Evolutionary conservation across 257 asterid species (phyloP), one percentile per base, ranked within the genome.

Genomic region (Buddleja alternifolia): DNA sequence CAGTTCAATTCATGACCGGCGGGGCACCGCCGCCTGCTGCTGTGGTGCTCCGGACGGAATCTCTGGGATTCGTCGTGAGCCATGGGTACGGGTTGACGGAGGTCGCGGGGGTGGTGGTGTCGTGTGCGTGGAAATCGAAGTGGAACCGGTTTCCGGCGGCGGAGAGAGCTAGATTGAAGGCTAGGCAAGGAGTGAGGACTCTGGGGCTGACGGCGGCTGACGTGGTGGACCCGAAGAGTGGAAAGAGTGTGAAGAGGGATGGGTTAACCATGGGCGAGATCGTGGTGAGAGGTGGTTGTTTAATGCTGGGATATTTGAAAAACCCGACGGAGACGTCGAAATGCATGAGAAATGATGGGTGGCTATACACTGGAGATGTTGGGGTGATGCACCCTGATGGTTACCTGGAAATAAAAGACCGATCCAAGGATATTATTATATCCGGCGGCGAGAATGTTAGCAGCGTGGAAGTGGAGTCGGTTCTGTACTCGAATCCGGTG

Each of bases 71-170:
- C n/a, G 2, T 56, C 0, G 86, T 92, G 10, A 78, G 76, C 16
- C 94, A 92, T 19, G 98, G 96, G 7, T 92, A 82, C 10, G 98
- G 96, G 44, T 9, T 89, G 82, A 89, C 98, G 0, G 98, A 92
- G 78, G 79, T 71, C 41, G 95, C 77, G 0, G 93, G 96, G 21
- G 84, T 87, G 46, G 88, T 85, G 20, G 78, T 85, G 6, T 78
- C 86, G 0, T 92, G 96, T 54, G 83, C 90, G 3, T 92, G 97
- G 97, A 91, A 89, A 32, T 61, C 54, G 3, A 74, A 74, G 20
- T 87, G 96, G 98, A 71, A 87, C 12, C n/a, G 3, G 1, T 74
- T 89, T 2, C 78, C 92, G 0, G 92, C 83, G 29, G 77, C 15
- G 11, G 88, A 80, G 53, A 72, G 85, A 48, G 95, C 96, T 0